Evolutionary conservation across 139 green algal species (phyloP).

Genomic region (Chlorella sorokiniana): DNA sequence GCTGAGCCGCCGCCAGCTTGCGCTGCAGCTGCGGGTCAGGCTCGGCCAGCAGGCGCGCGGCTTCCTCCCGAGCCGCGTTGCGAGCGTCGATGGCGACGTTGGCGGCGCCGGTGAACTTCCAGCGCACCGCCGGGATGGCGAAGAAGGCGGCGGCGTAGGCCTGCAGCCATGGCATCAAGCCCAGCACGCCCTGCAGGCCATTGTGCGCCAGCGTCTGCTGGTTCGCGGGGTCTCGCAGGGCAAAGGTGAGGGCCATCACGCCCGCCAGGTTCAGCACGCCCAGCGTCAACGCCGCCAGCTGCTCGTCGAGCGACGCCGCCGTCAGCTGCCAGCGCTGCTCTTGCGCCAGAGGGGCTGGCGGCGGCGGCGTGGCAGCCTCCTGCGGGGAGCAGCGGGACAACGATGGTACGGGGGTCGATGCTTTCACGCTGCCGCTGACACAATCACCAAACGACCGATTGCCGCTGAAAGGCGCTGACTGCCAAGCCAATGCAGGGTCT

Average conservation of each 20-base stretch:
- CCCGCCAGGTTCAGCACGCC: constrained; percentile 88
- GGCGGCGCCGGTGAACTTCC: constrained; percentile 41
- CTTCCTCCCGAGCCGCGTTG: constrained; percentile 66
- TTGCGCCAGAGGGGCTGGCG: not conserved
- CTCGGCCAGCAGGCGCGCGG: constrained; percentile 26
- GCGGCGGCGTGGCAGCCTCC: not conserved
- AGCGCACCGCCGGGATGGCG: constrained; percentile 77
- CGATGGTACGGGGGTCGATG: no score
- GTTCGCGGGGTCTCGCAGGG: constrained; percentile 55
- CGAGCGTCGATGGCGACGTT: constrained; percentile 79
- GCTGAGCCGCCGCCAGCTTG: constrained; percentile 20
- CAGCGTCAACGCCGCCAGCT: constrained; percentile 57
- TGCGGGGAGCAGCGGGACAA: not conserved
- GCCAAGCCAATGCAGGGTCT: no score
- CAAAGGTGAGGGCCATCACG: constrained; percentile 65
- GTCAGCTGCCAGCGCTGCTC: constrained; percentile 48
- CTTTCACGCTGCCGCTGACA: no score
- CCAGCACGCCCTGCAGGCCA: constrained; percentile 49
- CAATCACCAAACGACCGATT: no score
- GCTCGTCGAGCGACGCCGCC: constrained; percentile 58
- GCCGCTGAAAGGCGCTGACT: no score
- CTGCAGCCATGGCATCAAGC: constrained; percentile 61
- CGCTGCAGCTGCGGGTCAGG: constrained; percentile 15
- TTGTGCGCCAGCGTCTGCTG: constrained; percentile 44
- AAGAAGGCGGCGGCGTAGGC: constrained; percentile 92